phyloP scores from a whole-genome alignment of 208 protist genomes.

The Naegleria fowleri region DNA sequence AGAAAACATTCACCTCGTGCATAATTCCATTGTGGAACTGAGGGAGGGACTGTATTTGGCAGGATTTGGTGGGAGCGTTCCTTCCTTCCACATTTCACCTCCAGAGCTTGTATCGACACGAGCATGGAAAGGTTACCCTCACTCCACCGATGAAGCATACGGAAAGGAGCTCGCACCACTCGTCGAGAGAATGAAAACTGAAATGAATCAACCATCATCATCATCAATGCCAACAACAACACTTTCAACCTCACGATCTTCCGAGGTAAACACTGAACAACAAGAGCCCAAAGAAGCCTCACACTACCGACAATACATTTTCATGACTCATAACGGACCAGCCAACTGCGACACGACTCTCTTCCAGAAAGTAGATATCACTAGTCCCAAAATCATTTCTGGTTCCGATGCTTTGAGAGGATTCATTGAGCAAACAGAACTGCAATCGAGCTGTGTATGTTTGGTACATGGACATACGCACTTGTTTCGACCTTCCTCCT shows the following conservation, averaged over 20 bases:
- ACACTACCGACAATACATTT: background rate
- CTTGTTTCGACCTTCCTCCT: background rate
- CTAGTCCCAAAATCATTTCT: background rate
- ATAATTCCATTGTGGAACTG: background rate
- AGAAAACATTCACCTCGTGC: background rate
- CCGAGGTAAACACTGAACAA: no score
- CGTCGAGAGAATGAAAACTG: background rate
- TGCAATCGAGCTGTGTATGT: background rate
- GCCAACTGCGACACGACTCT: background rate
- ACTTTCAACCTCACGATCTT: no score
- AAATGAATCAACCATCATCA: no score
- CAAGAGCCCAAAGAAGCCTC: background rate
- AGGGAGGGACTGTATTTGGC: background rate
- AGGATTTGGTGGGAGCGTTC: background rate
- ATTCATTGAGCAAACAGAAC: background rate
- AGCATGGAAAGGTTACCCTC: background rate
- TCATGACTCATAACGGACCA: constrained; percentile 1
- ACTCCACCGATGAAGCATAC: background rate
- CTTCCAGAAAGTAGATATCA: background rate
- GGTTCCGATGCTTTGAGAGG: background rate
- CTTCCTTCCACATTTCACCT: background rate
- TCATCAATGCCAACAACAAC: no score
- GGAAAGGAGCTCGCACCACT: background rate
- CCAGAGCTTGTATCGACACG: background rate
- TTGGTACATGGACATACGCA: background rate